Evolutionary conservation across 768 basidiomycete genomes (phyloP).

Genomic region (Mycena maculata): DNA sequence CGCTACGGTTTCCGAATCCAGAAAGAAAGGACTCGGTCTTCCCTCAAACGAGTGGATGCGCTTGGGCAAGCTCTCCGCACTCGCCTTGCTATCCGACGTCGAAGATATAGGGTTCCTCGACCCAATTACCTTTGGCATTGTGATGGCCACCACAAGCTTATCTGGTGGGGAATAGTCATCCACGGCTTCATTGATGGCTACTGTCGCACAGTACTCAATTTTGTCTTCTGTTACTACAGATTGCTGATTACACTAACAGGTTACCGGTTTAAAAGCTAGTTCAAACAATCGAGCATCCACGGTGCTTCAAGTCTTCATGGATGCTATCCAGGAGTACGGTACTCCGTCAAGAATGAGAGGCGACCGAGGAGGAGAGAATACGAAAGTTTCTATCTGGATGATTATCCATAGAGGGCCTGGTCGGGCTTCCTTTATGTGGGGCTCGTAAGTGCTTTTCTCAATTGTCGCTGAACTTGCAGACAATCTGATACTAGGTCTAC

Average conservation of each 20-base stretch:
- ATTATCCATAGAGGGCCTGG: constrained; percentile 37
- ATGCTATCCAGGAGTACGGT: constrained; percentile 32
- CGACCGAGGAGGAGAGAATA: constrained; percentile 44
- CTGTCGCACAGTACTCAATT: background rate
- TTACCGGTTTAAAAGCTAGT: constrained; percentile 31
- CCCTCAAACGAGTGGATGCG: background rate
- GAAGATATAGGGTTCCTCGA: background rate
- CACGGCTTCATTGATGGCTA: constrained; percentile 1
- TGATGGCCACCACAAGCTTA: too few relatives aligned
- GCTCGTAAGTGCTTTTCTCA: background rate
- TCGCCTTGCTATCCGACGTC: background rate
- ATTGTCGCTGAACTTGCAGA: background rate
- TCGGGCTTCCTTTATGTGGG: constrained; percentile 32
- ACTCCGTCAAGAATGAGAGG: constrained; percentile 40
- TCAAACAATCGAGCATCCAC: constrained; percentile 31
- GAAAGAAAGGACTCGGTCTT: background rate
- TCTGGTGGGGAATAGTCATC: background rate
- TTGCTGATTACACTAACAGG: background rate
- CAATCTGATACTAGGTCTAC: background rate
- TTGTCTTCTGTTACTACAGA: too few relatives aligned
- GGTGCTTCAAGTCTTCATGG: constrained; percentile 30
- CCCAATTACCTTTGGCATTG: constrained; percentile 2
- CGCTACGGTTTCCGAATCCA: background rate
- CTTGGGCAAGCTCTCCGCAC: constrained; percentile 1
- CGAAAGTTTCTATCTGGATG: constrained; percentile 43